Percentiles rank a stretch among this genome's conserved stretches.
phyloP scores from a whole-genome alignment of 2,329 filamentous ascomycete species.

The Colletotrichum incanum region DNA sequence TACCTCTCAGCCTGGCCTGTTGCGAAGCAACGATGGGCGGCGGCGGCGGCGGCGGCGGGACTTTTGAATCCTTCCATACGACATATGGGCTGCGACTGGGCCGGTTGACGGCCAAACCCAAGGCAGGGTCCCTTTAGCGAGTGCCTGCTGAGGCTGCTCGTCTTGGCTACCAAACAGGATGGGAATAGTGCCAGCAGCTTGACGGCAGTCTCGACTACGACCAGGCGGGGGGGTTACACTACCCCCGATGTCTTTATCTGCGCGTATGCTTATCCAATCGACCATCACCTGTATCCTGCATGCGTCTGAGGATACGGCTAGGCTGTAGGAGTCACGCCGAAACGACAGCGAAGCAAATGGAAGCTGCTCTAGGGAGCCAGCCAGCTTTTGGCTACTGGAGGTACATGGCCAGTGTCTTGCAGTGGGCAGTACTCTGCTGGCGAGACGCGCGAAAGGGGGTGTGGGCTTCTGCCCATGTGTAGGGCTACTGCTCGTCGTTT shows the following conservation, averaged over 20 bases:
- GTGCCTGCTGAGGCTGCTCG: background rate
- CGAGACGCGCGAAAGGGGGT: background rate
- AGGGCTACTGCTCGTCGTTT: background rate
- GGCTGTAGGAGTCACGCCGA: background rate
- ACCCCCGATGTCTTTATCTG: background rate
- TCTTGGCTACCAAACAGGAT: conserved; percentile 3
- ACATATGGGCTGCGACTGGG: conserved; percentile 13
- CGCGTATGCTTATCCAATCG: background rate
- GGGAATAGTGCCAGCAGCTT: background rate
- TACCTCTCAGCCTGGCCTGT: conserved; percentile 26
- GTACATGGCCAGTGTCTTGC: background rate
- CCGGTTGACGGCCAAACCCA: background rate
- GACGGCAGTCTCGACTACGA: background rate
- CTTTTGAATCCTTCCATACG: conserved; percentile 14
- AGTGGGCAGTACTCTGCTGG: background rate
- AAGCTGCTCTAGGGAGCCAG: background rate
- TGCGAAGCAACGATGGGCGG: background rate
- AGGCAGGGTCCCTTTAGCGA: background rate
- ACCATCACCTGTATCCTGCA: background rate
- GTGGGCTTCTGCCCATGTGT: background rate
- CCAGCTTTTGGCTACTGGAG: background rate
- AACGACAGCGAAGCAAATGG: background rate
- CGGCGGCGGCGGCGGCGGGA: background rate
- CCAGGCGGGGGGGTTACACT: background rate
- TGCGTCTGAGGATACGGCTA: background rate